A percentile compares a stretch with the other conserved stretches of the same genome.
Evolutionary conservation across 1,284 basidiomycete genomes (phyloP).

Genomic region (Porphyrellus sp.): DNA sequence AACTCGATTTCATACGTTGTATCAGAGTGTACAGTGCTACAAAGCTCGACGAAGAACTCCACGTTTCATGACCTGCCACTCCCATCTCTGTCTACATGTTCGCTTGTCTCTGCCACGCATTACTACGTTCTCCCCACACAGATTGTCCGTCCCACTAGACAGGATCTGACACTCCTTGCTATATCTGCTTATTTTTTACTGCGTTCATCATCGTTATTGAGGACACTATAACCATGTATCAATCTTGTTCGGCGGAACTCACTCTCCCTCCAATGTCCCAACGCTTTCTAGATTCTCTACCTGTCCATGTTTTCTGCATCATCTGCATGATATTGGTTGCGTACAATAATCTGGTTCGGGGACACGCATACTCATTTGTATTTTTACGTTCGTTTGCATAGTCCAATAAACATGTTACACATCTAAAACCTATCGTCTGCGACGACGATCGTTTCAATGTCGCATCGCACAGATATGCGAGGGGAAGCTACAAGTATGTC

Average conservation of each 20-base stretch:
- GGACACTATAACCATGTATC: slow-evolving; percentile 15
- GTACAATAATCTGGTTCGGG: slow-evolving; percentile 5
- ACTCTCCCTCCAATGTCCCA: slow-evolving; percentile 7
- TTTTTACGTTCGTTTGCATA: slow-evolving; percentile 14
- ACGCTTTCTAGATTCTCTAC: slow-evolving; percentile 8
- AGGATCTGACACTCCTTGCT: slow-evolving; percentile 25
- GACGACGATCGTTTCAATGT: slow-evolving; percentile 22
- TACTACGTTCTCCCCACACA: not conserved
- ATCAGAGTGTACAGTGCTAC: slow-evolving; percentile 55
- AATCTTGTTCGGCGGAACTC: slow-evolving; percentile 4
- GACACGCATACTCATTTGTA: slow-evolving; percentile 16
- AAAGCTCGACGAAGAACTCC: slow-evolving; percentile 31
- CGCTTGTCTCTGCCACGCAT: not conserved
- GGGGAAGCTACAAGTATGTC: slow-evolving; percentile 4
- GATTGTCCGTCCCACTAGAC: slow-evolving; percentile 12
- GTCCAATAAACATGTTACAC: slow-evolving; percentile 7
- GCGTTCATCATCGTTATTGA: not conserved
- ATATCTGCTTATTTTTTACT: not conserved
- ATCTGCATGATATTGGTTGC: slow-evolving; percentile 6
- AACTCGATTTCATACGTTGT: slow-evolving; percentile 51
- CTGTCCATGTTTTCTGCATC: slow-evolving; percentile 13
- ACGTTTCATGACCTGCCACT: slow-evolving; percentile 20
- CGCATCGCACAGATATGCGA: slow-evolving; percentile 9
- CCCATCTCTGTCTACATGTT: not conserved
- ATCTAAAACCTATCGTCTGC: slow-evolving; percentile 4